phyloP scores from a whole-genome alignment of 257 asterid genomes.

The Solanum rostratum region DNA sequence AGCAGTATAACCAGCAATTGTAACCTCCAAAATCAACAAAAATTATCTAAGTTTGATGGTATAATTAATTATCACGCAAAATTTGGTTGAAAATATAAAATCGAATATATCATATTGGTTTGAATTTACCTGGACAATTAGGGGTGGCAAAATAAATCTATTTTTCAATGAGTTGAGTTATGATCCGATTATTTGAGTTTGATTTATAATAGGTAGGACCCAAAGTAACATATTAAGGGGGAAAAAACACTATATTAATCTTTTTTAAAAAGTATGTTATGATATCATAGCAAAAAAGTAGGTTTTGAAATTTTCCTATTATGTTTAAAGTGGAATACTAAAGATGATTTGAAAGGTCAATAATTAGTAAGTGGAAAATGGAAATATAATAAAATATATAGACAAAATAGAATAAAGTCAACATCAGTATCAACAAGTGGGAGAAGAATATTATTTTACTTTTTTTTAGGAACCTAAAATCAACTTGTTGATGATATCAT shows the following conservation, averaged over 20 bases:
- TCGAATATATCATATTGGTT: neutral
- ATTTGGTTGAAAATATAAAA: neutral
- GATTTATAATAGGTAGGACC: neutral
- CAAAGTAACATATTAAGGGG: neutral
- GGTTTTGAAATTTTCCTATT: neutral
- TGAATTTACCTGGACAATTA: neutral
- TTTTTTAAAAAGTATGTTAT: neutral
- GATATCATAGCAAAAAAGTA: neutral
- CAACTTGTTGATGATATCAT: neutral
- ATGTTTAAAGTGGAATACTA: neutral
- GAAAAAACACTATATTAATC: too few relatives aligned
- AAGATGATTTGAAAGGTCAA: neutral
- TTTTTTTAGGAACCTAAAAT: neutral
- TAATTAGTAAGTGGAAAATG: neutral
- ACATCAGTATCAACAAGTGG: neutral
- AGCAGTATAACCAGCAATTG: conserved; percentile 78
- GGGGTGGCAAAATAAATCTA: neutral
- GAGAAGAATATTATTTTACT: neutral
- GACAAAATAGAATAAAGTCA: neutral
- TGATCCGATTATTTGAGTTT: neutral
- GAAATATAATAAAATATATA: neutral
- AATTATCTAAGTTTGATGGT: too few relatives aligned
- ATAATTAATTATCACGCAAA: too few relatives aligned
- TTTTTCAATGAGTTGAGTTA: neutral
- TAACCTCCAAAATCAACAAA: conserved; percentile 27